Percentiles rank a stretch among this genome's conserved stretches.
These are phyloP conservation scores for Trichosanthes cucumerina DNA, from an alignment of 306 rosid genomes.

Conservation along the genomic window DNA sequence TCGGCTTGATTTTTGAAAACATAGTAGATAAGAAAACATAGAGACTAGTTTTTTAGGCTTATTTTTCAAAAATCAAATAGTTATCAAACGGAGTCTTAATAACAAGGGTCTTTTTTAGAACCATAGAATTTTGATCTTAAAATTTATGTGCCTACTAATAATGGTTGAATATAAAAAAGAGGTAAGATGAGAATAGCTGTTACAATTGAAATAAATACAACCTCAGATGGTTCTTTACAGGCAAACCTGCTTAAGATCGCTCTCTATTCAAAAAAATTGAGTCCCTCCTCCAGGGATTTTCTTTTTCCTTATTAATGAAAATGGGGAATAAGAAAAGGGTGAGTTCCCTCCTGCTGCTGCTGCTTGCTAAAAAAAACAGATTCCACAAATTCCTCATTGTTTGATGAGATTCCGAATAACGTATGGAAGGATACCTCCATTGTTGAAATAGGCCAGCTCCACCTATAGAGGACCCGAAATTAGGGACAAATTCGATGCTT, in stretches of 20 bases:
- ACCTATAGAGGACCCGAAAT: conserved; percentile 40
- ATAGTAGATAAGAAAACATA: too few relatives aligned
- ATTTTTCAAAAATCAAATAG: too few relatives aligned
- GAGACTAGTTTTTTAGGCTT: too few relatives aligned
- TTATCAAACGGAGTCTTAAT: too few relatives aligned
- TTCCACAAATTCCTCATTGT: conserved; percentile 42
- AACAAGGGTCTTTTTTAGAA: too few relatives aligned
- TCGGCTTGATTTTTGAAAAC: too few relatives aligned
- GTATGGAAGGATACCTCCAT: conserved; percentile 89
- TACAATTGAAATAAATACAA: conserved; percentile 7
- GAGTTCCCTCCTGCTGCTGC: conserved; percentile 16
- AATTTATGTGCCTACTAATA: too few relatives aligned
- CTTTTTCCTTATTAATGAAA: conserved; percentile 7
- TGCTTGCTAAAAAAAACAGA: conserved; percentile 36
- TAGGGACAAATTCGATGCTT: neutral
- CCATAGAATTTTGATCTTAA: too few relatives aligned
- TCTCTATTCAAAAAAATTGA: neutral
- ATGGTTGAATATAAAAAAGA: too few relatives aligned
- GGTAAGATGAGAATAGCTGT: neutral
- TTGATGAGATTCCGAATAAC: conserved; percentile 54
- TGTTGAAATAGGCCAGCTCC: conserved; percentile 71
- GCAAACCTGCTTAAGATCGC: neutral
- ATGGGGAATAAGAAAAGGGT: neutral
- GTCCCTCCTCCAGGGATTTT: conserved; percentile 1
- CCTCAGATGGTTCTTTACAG: neutral